Conservation (phyloP, 176 grass and related monocot genomes). For the Alopecurus myosuroides region DNA sequence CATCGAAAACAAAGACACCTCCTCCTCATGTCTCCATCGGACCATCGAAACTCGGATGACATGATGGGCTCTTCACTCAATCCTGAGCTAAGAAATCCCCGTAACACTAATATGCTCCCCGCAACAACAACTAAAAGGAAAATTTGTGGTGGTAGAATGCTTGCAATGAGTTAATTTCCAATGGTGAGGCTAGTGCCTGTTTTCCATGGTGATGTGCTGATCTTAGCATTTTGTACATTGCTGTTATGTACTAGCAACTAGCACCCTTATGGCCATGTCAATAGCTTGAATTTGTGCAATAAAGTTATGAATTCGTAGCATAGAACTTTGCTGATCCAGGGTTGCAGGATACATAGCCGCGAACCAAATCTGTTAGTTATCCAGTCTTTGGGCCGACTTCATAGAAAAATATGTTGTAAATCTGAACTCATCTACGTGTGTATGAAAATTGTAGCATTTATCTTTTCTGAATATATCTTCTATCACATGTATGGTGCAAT, state of each 20-base stretch:
- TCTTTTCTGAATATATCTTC: not conserved
- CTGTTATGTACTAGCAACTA: not conserved
- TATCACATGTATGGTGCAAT: not conserved
- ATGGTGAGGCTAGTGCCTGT: no score
- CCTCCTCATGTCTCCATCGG: not conserved
- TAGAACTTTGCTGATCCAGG: not conserved
- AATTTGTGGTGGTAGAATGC: not conserved
- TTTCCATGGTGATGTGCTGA: not conserved
- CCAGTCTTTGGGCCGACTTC: not conserved
- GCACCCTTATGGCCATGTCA: not conserved
- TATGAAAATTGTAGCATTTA: not conserved
- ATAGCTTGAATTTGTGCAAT: not conserved
- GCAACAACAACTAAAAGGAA: not conserved
- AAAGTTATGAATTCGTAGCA: not conserved
- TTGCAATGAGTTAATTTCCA: not conserved
- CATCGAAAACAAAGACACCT: no score
- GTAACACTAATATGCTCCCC: not conserved
- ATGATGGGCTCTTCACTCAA: not conserved
- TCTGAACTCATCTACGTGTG: not conserved
- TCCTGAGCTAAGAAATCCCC: not conserved
- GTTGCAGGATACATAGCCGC: not conserved
- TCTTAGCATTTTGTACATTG: not conserved
- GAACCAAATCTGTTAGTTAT: not conserved
- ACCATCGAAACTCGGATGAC: not conserved
- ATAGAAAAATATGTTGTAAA: not conserved